Evolutionary conservation across 202 grass and related monocot species (phyloP).

Genomic region (Schoenoplectus triqueter): DNA sequence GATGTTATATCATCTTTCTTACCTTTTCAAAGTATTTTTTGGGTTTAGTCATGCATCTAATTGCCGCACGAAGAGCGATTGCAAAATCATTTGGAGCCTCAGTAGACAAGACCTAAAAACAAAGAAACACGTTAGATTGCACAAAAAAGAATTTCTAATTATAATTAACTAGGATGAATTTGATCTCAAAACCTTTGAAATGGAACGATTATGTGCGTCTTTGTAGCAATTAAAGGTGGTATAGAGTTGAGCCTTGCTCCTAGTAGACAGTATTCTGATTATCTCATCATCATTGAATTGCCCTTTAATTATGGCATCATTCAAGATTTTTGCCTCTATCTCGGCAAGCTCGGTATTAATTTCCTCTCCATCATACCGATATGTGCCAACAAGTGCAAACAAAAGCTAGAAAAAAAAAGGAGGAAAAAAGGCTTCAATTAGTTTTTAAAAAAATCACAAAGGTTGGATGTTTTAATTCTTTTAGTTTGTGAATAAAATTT

Average conservation of each 20-base stretch:
- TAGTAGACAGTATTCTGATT: constrained; percentile 69
- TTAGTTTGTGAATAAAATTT: not conserved
- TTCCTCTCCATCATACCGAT: constrained; percentile 69
- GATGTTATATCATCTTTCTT: not conserved
- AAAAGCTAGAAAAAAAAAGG: constrained; percentile 51
- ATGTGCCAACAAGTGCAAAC: constrained; percentile 60
- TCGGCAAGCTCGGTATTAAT: constrained; percentile 50
- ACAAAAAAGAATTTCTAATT: not conserved
- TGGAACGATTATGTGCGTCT: constrained; percentile 47
- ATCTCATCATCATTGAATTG: constrained; percentile 51
- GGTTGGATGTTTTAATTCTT: not conserved
- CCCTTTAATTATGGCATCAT: constrained; percentile 43
- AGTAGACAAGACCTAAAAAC: constrained; percentile 36
- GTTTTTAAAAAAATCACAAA: not conserved
- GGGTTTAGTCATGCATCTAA: constrained; percentile 51
- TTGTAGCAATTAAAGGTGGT: constrained; percentile 70
- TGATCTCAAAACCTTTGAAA: constrained; percentile 59
- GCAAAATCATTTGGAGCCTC: constrained; percentile 52
- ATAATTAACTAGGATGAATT: not conserved
- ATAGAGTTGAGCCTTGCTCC: constrained; percentile 73
- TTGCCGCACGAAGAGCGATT: constrained; percentile 45
- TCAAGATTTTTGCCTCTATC: constrained; percentile 57
- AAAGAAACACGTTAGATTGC: not conserved
- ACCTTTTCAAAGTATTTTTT: constrained; percentile 72
- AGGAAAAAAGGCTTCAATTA: not conserved